phyloP scores from a whole-genome alignment of 768 basidiomycete genomes.

The Porphyrellus cyaneotinctus region DNA sequence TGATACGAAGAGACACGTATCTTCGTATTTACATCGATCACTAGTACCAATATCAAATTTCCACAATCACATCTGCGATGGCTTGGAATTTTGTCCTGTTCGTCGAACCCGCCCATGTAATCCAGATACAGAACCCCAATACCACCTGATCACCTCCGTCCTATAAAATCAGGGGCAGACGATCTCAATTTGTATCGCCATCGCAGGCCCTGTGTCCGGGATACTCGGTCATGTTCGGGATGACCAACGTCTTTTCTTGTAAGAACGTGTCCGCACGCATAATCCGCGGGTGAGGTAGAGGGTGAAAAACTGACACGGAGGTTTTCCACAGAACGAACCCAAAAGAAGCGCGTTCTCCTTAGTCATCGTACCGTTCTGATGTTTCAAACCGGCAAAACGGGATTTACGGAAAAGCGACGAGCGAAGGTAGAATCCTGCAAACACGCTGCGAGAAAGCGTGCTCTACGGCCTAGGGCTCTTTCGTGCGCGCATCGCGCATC shows the following conservation, averaged over 20 bases:
- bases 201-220: constrained; percentile 96
- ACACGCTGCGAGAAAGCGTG: constrained; percentile 18
- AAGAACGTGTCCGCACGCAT: constrained; percentile 83
- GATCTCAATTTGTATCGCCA: constrained; percentile 85
- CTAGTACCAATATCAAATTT: constrained; percentile 59
- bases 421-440: constrained; percentile 81
- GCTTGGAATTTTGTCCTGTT: constrained; percentile 71
- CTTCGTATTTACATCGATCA: constrained; percentile 9
- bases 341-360: constrained; percentile 44
- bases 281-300: constrained; percentile 45
- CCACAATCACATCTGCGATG: constrained; percentile 63
- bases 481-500: too few relatives aligned
- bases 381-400: constrained; percentile 17
- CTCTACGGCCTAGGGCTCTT: not conserved
- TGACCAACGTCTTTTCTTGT: constrained; percentile 54
- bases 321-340: constrained; percentile 87
- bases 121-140: constrained; percentile 79
- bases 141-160: constrained; percentile 31
- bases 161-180: constrained; percentile 68
- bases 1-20: not conserved
- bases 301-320: constrained; percentile 83
- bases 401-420: constrained; percentile 57
- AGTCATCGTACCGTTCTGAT: constrained; percentile 11
- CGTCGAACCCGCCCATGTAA: constrained; percentile 74
- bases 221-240: constrained; percentile 72